Evolutionary conservation across 139 green algal species (phyloP).

Genomic region (Coelastrella sp.): DNA sequence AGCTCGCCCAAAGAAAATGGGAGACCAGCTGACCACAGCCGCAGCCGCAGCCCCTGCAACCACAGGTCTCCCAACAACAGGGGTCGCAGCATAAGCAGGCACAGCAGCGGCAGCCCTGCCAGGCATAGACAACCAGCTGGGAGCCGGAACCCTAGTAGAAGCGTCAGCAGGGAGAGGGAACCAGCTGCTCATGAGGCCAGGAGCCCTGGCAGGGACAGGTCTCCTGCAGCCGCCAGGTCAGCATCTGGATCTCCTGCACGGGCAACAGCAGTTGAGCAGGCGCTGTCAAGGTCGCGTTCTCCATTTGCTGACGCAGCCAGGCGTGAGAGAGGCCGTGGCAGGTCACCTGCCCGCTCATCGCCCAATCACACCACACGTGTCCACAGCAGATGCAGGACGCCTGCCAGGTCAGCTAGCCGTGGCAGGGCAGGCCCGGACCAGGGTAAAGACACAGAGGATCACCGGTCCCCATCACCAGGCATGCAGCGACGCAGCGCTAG

Average conservation of each 20-base stretch:
- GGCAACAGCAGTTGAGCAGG: neutral
- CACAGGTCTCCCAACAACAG: too few relatives aligned
- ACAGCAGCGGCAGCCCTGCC: neutral
- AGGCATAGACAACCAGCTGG: too few relatives aligned
- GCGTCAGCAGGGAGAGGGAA: too few relatives aligned
- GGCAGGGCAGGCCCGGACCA: too few relatives aligned
- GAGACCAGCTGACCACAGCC: neutral
- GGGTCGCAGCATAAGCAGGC: neutral
- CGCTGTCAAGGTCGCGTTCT: neutral
- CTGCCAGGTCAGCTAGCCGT: neutral
- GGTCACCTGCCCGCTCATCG: neutral
- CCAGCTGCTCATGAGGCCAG: too few relatives aligned
- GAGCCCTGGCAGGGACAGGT: too few relatives aligned
- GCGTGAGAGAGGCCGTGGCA: neutral
- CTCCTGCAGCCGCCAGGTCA: neutral
- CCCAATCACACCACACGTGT: neutral
- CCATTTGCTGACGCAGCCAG: neutral
- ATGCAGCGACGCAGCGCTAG: too few relatives aligned
- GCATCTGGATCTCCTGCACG: too few relatives aligned
- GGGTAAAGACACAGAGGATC: neutral
- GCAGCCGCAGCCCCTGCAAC: conserved; percentile 6
- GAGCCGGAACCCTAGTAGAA: too few relatives aligned
- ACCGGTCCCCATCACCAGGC: neutral
- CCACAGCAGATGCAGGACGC: conserved; percentile 2
- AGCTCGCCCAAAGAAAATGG: conserved; percentile 25